Evolutionary conservation across 1,284 basidiomycete genomes (phyloP).

Genomic region (Spongiforma sp.): DNA sequence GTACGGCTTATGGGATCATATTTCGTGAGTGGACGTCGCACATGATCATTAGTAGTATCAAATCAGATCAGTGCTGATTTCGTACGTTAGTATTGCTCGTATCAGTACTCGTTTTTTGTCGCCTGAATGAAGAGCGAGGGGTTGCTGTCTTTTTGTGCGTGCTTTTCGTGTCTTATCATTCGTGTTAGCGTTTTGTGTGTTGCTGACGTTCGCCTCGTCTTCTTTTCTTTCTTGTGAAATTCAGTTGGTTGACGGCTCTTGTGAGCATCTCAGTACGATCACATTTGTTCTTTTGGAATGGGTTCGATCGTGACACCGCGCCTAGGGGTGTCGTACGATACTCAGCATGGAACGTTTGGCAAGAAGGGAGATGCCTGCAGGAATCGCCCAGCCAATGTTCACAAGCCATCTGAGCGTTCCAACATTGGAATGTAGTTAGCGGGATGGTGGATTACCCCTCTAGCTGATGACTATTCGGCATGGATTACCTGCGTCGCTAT

Average conservation of each 20-base stretch:
- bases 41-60: background rate
- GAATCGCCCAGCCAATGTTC: background rate
- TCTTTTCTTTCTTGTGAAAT: background rate
- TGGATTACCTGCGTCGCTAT: too few species aligned
- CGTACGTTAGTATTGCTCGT: slow-evolving; percentile 16
- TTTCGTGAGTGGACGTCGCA: slow-evolving; percentile 18
- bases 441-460: background rate
- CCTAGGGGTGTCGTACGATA: background rate
- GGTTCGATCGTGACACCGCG: background rate
- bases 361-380: background rate
- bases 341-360: background rate
- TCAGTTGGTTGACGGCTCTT: slow-evolving; percentile 22
- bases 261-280: slow-evolving; percentile 22
- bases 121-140: slow-evolving; percentile 14
- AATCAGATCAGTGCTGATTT: slow-evolving; percentile 1
- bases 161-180: background rate
- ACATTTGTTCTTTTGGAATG: background rate
- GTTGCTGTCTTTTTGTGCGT: slow-evolving; percentile 27
- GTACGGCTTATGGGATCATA: slow-evolving; percentile 13
- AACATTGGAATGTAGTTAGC: background rate
- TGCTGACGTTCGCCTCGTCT: slow-evolving; percentile 14
- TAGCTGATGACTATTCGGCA: too few species aligned
- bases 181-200: too few species aligned
- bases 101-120: slow-evolving; percentile 10
- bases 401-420: background rate